phyloP scores from a whole-genome alignment of 805 yeast genomes.

The Candida khao-thaluensis region DNA sequence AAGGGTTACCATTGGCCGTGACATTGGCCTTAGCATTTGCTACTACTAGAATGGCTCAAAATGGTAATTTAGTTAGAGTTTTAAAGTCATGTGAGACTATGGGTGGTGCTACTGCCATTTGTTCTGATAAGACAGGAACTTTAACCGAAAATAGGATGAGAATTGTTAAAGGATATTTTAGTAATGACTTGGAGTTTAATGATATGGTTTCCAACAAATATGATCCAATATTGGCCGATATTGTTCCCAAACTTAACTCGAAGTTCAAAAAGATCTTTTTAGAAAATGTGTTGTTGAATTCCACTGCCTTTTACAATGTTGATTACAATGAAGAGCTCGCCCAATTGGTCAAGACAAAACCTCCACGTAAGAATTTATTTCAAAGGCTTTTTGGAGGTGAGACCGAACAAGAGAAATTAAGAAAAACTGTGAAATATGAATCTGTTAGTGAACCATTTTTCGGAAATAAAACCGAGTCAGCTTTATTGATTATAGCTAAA shows the following conservation, averaged over 20 bases:
- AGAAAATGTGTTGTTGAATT: slow-evolving; percentile 70
- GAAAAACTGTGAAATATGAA: slow-evolving; percentile 14
- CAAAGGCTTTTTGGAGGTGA: slow-evolving; percentile 22
- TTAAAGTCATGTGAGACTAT: slow-evolving; percentile 93
- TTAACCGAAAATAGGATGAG: slow-evolving; percentile 92
- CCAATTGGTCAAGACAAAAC: slow-evolving; percentile 25
- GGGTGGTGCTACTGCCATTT: slow-evolving; percentile 97
- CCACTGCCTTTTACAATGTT: slow-evolving; percentile 86
- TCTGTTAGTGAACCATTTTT: slow-evolving; percentile 57
- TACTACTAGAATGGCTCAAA: slow-evolving; percentile 95
- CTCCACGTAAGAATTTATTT: slow-evolving; percentile 28
- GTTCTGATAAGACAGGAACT: slow-evolving; percentile 98
- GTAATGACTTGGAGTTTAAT: slow-evolving; percentile 50
- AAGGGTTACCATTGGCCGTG: slow-evolving; percentile 96
- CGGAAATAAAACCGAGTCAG: slow-evolving; percentile 95
- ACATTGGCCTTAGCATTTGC: slow-evolving; percentile 97
- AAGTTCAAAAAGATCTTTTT: slow-evolving; percentile 27
- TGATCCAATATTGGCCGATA: slow-evolving; percentile 23
- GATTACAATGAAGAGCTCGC: slow-evolving; percentile 36
- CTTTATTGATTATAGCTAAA: slow-evolving; percentile 69
- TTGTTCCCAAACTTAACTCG: slow-evolving; percentile 20
- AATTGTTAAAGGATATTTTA: slow-evolving; percentile 75
- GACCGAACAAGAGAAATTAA: slow-evolving; percentile 13
- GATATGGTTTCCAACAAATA: slow-evolving; percentile 32
- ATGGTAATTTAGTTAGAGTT: slow-evolving; percentile 93